Percentiles rank a stretch among this genome's conserved stretches.
phyloP scores from a whole-genome alignment of 2,329 filamentous ascomycete species.

The Colletotrichum aenigma region DNA sequence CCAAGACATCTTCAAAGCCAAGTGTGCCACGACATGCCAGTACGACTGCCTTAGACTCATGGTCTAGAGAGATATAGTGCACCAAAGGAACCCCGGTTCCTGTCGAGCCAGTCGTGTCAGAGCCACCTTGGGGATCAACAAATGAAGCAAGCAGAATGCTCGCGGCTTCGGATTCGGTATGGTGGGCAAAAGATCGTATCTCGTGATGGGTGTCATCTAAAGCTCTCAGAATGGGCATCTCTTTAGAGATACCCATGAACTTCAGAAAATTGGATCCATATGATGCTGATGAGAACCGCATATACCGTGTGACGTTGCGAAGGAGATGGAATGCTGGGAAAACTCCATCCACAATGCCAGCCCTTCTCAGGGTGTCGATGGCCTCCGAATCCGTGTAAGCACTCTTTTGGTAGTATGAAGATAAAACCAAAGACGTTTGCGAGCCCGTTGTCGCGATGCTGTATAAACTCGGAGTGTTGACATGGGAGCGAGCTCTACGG shows the following conservation, averaged over 20 bases:
- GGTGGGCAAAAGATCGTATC: constrained; percentile 66
- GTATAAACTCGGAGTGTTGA: constrained; percentile 60
- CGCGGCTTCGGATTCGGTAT: constrained; percentile 61
- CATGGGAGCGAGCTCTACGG: constrained; percentile 34
- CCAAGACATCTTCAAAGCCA: constrained; percentile 75
- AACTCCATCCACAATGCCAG: constrained; percentile 60
- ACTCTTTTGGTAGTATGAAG: constrained; percentile 52
- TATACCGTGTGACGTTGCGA: constrained; percentile 67
- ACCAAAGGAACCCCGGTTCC: constrained; percentile 72
- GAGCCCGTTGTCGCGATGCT: constrained; percentile 63
- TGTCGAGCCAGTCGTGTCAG: constrained; percentile 67
- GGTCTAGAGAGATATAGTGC: constrained; percentile 75
- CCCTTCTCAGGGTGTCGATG: constrained; percentile 51
- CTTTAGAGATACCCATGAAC: constrained; percentile 63
- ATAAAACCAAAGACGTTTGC: constrained; percentile 56
- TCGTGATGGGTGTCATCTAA: constrained; percentile 60
- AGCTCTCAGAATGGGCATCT: constrained; percentile 44
- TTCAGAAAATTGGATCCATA: constrained; percentile 69
- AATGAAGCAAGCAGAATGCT: constrained; percentile 73
- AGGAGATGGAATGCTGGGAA: constrained; percentile 66
- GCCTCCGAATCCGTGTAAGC: constrained; percentile 53
- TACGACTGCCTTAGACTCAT: constrained; percentile 73
- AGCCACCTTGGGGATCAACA: constrained; percentile 70
- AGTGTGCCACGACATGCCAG: constrained; percentile 75
- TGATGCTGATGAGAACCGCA: constrained; percentile 69